Evolutionary conservation across 164 flowering plant genomes (phyloP), one percentile per base, ranked within the genome.

Genomic region (Amborella trichopoda): DNA sequence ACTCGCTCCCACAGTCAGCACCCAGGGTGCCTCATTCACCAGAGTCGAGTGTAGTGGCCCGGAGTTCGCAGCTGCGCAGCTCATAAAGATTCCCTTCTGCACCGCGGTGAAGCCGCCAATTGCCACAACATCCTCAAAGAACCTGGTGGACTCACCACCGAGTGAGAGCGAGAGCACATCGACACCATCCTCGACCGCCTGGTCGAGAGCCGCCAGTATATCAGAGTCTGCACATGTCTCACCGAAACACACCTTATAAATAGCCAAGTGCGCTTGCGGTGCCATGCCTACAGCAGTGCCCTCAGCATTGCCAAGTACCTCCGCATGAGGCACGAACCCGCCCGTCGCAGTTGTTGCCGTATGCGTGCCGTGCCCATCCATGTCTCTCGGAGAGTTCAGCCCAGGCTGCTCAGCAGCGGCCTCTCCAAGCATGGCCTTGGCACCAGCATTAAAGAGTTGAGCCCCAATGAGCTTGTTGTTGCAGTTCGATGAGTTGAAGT

Each of bases 261-360:
- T 62, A 0, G 86, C 78, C 11, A 79, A 46, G n/a, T 82, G 54
- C 0, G 86, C 80, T 24, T 68, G 71, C 4, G 80, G 75, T 0
- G 86, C 86, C 5, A 76, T 53, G 11, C 86, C 86, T 0, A 21
- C 38, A 0, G 82, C 80, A 1, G 26, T 50, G 9, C 82, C 86
- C 3, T 12, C 4, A 10, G 80, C 80, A 37, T 23, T 68, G 0
- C 72, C 81, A 2, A 64, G 32, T 17, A 76, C 40, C 4, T 69
- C 65, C 6, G 77, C 77, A 4, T 55, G 38, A 0, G 10, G 3
- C 0, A 66, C 69, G 0, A 19, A 23, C 2, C 74, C 40, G 1
- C 86, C 86, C 3, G 78, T 80, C 0, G 80, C 80, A 0, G 70
- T 79, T 5, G 82, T 71, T 0, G 82, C 78, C 2, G 80, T 74